Base-by-base conservation (phyloP, 2,329 filamentous ascomycete genomes). In the Rhinocladiella mackenziei region DNA sequence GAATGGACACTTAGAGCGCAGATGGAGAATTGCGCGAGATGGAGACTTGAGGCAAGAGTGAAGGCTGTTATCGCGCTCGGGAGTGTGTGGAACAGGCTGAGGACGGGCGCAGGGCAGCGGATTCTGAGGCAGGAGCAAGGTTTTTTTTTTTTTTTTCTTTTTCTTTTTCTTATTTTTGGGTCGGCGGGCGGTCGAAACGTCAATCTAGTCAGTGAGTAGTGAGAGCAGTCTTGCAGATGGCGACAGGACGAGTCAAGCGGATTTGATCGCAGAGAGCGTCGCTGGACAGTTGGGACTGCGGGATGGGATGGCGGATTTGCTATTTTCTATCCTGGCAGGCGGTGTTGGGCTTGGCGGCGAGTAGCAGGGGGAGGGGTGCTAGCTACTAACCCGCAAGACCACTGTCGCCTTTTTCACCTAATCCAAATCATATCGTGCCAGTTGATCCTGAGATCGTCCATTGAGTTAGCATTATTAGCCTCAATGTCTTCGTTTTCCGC, bases 261-360 rank as follows among this genome's bases (percentile, higher is more conserved):
- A 23, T 37, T 39, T 25, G 36, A 30, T 29, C 36, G 26, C 36
- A 39, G 17, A 29, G 26, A 39, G 26, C 5, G 13, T 43, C 25
- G 20, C 40, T 33, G 35, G 29, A 29, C 34, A 37, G 34, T 37
- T 18, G 35, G 37, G 30, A 43, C 32, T 34, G 34, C 32, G 31
- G 37, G 32, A 30, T 41, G 45, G 13, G 34, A 37, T 35, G 43
- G 36, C 36, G 43, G 48, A 51, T 51, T 51, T 46, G 48, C 44
- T 42, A 51, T 48, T 51, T 51, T 48, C 43, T 49, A 52, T 49
- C 50, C 50, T 48, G 43, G 45, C 49, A 51, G 46, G 48, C 45
- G 45, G 45, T 48, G 45, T 43, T 18, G 13, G 20, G 20, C 39
- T 42, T 36, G 28, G 38, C 26, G 17, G 36, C 36, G 36, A 39